Conservation (phyloP, 2,329 filamentous ascomycete species). For the Dactylonectria macrodidyma region DNA sequence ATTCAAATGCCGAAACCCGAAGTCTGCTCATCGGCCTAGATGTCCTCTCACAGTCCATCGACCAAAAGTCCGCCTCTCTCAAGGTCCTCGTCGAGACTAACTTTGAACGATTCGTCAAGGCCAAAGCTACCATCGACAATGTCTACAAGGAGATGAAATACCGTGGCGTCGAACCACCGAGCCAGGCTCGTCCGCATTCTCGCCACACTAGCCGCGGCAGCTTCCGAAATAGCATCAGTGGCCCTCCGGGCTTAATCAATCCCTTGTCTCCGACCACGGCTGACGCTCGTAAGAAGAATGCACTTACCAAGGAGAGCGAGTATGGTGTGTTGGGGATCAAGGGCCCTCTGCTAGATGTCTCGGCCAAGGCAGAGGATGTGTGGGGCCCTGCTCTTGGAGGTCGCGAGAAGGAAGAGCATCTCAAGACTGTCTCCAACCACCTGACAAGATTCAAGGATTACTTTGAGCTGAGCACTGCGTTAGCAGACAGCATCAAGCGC, state of each 20-base stretch:
- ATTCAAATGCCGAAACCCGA: conserved; percentile 87
- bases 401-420: conserved; percentile 88
- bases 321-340: conserved; percentile 93
- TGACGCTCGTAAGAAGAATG: conserved; percentile 85
- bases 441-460: conserved; percentile 86
- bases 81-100: conserved; percentile 98
- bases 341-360: conserved; percentile 87
- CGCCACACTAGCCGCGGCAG: conserved; percentile 78
- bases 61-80: conserved; percentile 96
- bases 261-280: conserved; percentile 55
- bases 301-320: conserved; percentile 91
- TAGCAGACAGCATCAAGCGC: conserved; percentile 89
- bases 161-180: conserved; percentile 69
- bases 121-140: conserved; percentile 98
- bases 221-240: conserved; percentile 68
- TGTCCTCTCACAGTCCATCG: conserved; percentile 90
- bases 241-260: conserved; percentile 55
- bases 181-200: conserved; percentile 67
- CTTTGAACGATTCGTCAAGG: conserved; percentile 97
- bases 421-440: conserved; percentile 83
- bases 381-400: conserved; percentile 96
- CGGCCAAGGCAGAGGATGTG: conserved; percentile 94
- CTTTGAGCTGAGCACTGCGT: conserved; percentile 83
- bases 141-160: conserved; percentile 99
- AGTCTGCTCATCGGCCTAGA: conserved; percentile 86